A percentile compares a stretch with the other conserved stretches of the same genome.
Conservation (phyloP, 2,329 filamentous ascomycete species). For the Septoria petroselini region DNA sequence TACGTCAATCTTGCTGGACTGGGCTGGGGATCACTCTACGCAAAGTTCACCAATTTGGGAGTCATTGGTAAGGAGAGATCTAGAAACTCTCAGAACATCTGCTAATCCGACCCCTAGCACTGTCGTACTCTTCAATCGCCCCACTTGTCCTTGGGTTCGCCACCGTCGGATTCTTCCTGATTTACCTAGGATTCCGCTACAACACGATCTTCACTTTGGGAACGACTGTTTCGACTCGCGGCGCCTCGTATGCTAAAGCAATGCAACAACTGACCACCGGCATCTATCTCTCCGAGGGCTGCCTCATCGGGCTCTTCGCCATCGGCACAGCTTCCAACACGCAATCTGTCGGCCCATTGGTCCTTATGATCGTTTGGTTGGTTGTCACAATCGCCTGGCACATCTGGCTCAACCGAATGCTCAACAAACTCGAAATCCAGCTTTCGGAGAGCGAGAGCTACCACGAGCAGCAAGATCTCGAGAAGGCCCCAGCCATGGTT, state of each 20-base stretch:
- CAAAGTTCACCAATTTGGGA: constrained; percentile 43
- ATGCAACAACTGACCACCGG: constrained; percentile 46
- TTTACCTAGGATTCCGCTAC: constrained; percentile 49
- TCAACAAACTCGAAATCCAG: constrained; percentile 31
- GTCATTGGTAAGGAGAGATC: constrained; percentile 27
- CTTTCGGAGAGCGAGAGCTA: background rate
- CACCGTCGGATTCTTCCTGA: constrained; percentile 42
- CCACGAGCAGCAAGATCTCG: constrained; percentile 9
- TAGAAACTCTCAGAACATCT: background rate
- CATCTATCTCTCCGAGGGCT: constrained; percentile 47
- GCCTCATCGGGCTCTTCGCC: constrained; percentile 47
- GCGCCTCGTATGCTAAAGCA: constrained; percentile 44
- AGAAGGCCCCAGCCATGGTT: constrained; percentile 18
- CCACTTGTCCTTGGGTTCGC: constrained; percentile 47
- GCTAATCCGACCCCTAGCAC: constrained; percentile 28
- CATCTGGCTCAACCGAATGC: constrained; percentile 35
- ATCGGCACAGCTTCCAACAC: constrained; percentile 37
- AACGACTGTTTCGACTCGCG: constrained; percentile 45
- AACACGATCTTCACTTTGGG: constrained; percentile 49
- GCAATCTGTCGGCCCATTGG: constrained; percentile 41
- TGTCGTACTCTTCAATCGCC: constrained; percentile 48
- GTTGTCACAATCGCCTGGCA: constrained; percentile 44
- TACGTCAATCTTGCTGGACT: constrained; percentile 42
- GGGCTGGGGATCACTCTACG: constrained; percentile 45
- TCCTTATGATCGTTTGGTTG: constrained; percentile 43